Conservation (phyloP, 2,329 filamentous ascomycete species). For the Aspergillus brasiliensis region DNA sequence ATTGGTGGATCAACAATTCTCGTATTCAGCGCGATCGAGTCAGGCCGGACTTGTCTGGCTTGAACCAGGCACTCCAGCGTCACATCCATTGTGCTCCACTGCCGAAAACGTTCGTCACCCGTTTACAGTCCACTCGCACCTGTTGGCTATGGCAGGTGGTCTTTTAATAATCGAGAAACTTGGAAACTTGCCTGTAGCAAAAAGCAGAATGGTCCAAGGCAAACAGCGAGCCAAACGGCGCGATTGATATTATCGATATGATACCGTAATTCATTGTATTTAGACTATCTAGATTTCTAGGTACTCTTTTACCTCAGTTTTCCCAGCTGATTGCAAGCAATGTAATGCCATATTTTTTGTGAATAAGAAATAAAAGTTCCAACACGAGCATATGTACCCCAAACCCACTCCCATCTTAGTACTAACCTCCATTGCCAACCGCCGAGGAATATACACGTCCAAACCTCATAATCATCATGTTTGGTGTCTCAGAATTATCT, state of each 20-base stretch:
- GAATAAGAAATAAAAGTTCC: background rate
- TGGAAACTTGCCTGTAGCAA: too few relatives aligned
- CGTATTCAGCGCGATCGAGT: background rate
- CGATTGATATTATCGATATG: too few relatives aligned
- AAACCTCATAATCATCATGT: background rate
- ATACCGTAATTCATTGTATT: too few relatives aligned
- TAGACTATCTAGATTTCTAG: too few relatives aligned
- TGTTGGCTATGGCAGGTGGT: background rate
- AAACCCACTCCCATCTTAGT: background rate
- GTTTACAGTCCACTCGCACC: background rate
- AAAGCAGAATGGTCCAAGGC: too few relatives aligned
- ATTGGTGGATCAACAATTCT: background rate
- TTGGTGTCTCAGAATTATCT: constrained; percentile 17
- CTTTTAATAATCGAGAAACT: background rate
- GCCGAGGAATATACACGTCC: too few relatives aligned
- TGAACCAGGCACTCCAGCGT: background rate
- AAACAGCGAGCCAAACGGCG: too few relatives aligned
- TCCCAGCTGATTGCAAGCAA: too few relatives aligned
- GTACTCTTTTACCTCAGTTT: too few relatives aligned
- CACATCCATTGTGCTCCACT: background rate
- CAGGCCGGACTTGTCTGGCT: background rate
- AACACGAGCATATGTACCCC: background rate
- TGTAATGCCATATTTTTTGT: background rate
- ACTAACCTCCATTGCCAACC: background rate
- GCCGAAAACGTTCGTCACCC: background rate